Percentiles rank a stretch among this genome's conserved stretches.
These are phyloP conservation scores for Russula sp. DNA, from an alignment of 768 basidiomycete species.

Conservation along the genomic window DNA sequence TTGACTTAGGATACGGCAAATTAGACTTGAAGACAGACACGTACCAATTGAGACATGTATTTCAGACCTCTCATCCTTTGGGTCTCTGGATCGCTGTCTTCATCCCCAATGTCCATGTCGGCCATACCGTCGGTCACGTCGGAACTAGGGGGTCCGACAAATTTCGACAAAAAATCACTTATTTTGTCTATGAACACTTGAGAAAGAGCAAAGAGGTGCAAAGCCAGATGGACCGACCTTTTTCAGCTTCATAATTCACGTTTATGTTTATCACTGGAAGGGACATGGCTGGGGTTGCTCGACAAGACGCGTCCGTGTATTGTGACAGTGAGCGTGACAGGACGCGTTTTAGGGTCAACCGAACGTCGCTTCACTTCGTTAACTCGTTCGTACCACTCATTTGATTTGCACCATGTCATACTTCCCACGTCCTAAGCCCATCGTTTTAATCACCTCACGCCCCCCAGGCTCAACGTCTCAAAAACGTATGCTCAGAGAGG, in stretches of 20 bases:
- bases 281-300: slow-evolving; percentile 46
- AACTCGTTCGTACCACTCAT: no score
- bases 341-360: background rate
- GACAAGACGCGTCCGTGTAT: slow-evolving; percentile 24
- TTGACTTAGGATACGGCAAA: slow-evolving; percentile 8
- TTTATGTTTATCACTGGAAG: slow-evolving; percentile 53
- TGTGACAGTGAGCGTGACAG: background rate
- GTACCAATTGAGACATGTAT: slow-evolving; percentile 81
- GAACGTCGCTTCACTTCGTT: background rate
- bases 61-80: slow-evolving; percentile 46
- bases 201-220: background rate
- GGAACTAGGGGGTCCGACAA: slow-evolving; percentile 50
- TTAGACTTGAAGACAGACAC: slow-evolving; percentile 27
- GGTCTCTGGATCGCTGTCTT: slow-evolving; percentile 32
- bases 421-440: background rate
- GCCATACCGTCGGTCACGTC: slow-evolving; percentile 64
- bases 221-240: slow-evolving; percentile 39
- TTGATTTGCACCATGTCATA: background rate
- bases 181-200: slow-evolving; percentile 50
- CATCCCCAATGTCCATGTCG: slow-evolving; percentile 60
- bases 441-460: background rate
- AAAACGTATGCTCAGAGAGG: slow-evolving; percentile 24
- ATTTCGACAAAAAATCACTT: slow-evolving; percentile 62
- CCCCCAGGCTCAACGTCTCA: background rate
- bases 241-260: slow-evolving; percentile 66